Evolutionary conservation across 768 basidiomycete species (phyloP), one percentile per base, ranked within the genome.

Genomic region (Lactarius quietus): DNA sequence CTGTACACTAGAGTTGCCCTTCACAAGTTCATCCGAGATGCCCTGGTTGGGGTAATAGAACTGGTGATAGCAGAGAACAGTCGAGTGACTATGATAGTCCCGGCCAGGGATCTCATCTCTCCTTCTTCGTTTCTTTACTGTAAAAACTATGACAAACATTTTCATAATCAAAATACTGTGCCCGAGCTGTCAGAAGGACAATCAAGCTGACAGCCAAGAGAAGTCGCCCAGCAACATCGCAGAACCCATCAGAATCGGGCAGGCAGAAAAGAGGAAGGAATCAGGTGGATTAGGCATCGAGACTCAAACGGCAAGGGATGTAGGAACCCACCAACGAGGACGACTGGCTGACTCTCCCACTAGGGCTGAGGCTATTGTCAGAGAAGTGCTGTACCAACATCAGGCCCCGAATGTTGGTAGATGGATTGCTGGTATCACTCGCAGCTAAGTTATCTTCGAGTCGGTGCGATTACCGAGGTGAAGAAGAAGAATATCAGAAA

Each of bases 101-200:
- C n/a, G n/a, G n/a, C 20, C 41, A 43, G 20, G 41, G 20, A n/a
- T 4, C 41, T 20, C n/a, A 6, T 12, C n/a, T 45, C 43, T 45
- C 41, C 41, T 43, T 10, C n/a, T n/a, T 20, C 10, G 10, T 10
- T 10, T 43, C 43, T 45, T 23, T 10, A n/a, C n/a, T n/a, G n/a
- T n/a, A n/a, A 26, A 53, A n/a, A 57, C 45, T 23, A 38, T 8
- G 29, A 28, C 10, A 10, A 57, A 10, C 20, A 10, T 3, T 57
- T 38, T 48, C 41, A 17, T 26, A 35, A 33, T 51, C 23, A 23
- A n/a, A 18, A 28, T n/a, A 53, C 28, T 20, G 31, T 31, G 38
- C 10, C 41, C 17, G n/a, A 38, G 38, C n/a, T 14, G 51, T 54
- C 63, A 53, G 57, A 59, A 53, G 63, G 63, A 52, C 63, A 18